phyloP scores from a whole-genome alignment of 305 asterid genomes.

The Caryopteris hybrid region DNA sequence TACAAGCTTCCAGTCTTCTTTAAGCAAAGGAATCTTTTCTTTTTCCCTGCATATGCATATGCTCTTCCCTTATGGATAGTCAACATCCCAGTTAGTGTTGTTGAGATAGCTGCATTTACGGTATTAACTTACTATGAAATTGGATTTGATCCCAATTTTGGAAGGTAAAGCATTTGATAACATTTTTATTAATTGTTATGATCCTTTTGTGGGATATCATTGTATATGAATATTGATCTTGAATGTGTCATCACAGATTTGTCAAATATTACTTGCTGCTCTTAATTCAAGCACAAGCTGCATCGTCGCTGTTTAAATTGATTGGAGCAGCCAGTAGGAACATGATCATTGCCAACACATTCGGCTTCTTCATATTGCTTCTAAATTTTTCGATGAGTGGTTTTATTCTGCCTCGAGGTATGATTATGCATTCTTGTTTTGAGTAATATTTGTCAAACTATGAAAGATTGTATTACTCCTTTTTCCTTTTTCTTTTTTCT shows the following conservation, averaged over 20 bases:
- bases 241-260: too few species aligned
- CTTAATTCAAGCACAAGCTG: constrained; percentile 22
- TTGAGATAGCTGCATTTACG: constrained; percentile 22
- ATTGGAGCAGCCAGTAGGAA: constrained; percentile 37
- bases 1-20: constrained; percentile 41
- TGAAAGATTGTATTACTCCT: not conserved
- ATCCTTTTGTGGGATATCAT: too few species aligned
- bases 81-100: constrained; percentile 22
- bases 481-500: not conserved
- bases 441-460: not conserved
- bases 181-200: not conserved
- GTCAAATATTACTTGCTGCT: constrained; percentile 27
- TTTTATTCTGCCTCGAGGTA: constrained; percentile 41
- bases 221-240: too few species aligned
- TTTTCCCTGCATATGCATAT: constrained; percentile 44
- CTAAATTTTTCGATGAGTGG: constrained; percentile 30
- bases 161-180: constrained; percentile 26
- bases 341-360: constrained; percentile 32
- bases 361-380: constrained; percentile 32
- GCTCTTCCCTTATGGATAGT: constrained; percentile 32
- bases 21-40: constrained; percentile 32
- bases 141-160: constrained; percentile 40
- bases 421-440: not conserved
- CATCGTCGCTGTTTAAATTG: constrained; percentile 29
- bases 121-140: constrained; percentile 37